These are phyloP conservation scores for Lasiosphaeriaceae sp. DNA, from an alignment of 495 filamentous ascomycete genomes.

Conservation along the genomic window DNA sequence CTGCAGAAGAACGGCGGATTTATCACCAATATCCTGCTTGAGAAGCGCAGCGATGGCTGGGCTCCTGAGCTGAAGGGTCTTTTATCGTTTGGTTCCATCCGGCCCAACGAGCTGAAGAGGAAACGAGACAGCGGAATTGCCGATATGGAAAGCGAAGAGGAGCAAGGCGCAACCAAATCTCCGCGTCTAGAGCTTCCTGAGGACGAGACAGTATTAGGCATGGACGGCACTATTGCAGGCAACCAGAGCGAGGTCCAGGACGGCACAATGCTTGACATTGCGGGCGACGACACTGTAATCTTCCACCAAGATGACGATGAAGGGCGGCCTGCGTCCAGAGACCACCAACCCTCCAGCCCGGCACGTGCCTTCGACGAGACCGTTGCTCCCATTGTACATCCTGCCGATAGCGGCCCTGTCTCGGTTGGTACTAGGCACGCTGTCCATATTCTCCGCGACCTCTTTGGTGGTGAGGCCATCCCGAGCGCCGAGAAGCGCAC, in stretches of 20 bases:
- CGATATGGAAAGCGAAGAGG: slow-evolving; percentile 65
- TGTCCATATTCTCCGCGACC: slow-evolving; percentile 87
- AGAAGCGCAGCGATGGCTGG: slow-evolving; percentile 72
- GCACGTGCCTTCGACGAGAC: slow-evolving; percentile 69
- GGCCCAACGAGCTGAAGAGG: slow-evolving; percentile 79
- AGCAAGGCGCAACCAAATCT: slow-evolving; percentile 55
- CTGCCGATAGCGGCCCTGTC: slow-evolving; percentile 75
- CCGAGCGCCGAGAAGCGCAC: slow-evolving; percentile 61
- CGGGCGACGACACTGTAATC: slow-evolving; percentile 49
- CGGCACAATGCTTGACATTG: slow-evolving; percentile 59
- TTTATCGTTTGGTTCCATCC: slow-evolving; percentile 75
- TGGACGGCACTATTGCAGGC: slow-evolving; percentile 48
- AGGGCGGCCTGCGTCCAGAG: slow-evolving; percentile 28
- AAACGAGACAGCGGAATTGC: slow-evolving; percentile 89
- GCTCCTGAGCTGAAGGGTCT: slow-evolving; percentile 87
- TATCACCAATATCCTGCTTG: slow-evolving; percentile 72
- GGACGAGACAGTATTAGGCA: slow-evolving; percentile 47
- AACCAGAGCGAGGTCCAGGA: slow-evolving; percentile 48
- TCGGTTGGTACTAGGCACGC: slow-evolving; percentile 90
- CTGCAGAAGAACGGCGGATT: slow-evolving; percentile 87
- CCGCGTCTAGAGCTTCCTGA: slow-evolving; percentile 67
- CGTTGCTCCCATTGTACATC: slow-evolving; percentile 64
- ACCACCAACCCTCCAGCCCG: slow-evolving; percentile 33
- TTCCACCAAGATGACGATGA: slow-evolving; percentile 51
- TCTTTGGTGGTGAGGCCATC: slow-evolving; percentile 66